Evolutionary conservation across 1,139 yeast species (phyloP).

Genomic region (Dujonia santamariae): DNA sequence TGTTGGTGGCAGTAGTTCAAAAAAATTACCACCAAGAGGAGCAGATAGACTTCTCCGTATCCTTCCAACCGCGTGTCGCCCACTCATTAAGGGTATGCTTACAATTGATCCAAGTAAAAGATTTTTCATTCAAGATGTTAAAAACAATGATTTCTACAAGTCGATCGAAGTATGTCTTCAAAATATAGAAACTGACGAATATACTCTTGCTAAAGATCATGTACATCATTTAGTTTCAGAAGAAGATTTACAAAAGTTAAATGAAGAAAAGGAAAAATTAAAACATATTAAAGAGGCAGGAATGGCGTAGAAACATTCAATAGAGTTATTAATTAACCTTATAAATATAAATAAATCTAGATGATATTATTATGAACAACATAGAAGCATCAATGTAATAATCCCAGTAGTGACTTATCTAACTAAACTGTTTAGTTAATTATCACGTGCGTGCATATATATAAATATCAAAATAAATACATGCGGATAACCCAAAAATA

Average conservation of each 20-base stretch:
- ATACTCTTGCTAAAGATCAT: slow-evolving; percentile 32
- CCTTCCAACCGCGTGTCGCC: slow-evolving; percentile 35
- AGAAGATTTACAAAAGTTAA: slow-evolving; percentile 45
- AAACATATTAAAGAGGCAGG: slow-evolving; percentile 19
- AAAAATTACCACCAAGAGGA: slow-evolving; percentile 16
- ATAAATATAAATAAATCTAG: too few relatives aligned
- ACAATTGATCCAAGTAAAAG: slow-evolving; percentile 26
- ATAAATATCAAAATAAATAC: too few relatives aligned
- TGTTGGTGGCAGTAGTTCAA: too few relatives aligned
- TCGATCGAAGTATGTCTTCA: slow-evolving; percentile 29
- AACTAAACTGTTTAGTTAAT: too few relatives aligned
- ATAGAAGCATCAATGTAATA: too few relatives aligned
- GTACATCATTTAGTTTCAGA: slow-evolving; percentile 57
- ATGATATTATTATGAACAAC: too few relatives aligned
- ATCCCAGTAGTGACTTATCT: too few relatives aligned
- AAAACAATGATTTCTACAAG: slow-evolving; percentile 24
- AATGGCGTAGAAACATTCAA: too few relatives aligned
- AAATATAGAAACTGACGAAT: slow-evolving; percentile 8
- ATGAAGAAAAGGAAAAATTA: slow-evolving; percentile 35
- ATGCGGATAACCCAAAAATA: too few relatives aligned
- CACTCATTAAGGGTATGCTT: slow-evolving; percentile 34
- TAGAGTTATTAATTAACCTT: too few relatives aligned
- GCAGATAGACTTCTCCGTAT: slow-evolving; percentile 34
- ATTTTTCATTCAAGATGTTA: slow-evolving; percentile 28
- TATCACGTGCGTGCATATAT: too few relatives aligned